Conservation (phyloP, 2,329 filamentous ascomycete species). For the Cercospora brassicicola region DNA sequence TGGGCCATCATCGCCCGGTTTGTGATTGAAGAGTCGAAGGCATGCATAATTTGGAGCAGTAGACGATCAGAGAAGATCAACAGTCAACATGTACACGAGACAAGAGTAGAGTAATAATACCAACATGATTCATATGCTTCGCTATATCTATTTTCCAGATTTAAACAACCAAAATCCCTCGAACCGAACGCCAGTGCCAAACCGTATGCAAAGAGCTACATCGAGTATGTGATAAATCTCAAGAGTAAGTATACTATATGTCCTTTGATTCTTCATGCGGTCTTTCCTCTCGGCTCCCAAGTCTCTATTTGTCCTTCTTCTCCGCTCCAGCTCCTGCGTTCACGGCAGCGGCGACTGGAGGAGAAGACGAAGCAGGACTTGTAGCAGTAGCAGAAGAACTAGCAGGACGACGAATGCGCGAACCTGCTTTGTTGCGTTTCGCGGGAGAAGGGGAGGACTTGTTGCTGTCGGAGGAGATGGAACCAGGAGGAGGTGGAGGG, state of each 20-base stretch:
- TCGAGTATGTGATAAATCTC: neutral
- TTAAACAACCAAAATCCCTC: neutral
- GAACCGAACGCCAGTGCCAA: neutral
- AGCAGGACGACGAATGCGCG: constrained; percentile 23
- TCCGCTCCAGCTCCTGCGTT: neutral
- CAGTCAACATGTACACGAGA: neutral
- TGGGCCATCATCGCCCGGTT: neutral
- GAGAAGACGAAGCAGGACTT: neutral
- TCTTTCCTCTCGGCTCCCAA: neutral
- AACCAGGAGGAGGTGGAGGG: neutral
- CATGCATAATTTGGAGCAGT: neutral
- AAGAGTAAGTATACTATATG: neutral
- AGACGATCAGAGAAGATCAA: neutral
- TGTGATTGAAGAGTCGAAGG: neutral
- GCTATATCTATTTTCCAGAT: neutral
- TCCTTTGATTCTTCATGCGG: neutral
- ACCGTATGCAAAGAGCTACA: neutral
- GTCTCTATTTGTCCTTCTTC: neutral
- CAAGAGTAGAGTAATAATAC: neutral
- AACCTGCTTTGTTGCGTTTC: constrained; percentile 22
- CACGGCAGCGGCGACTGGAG: neutral
- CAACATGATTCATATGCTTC: neutral
- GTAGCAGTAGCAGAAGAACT: neutral
- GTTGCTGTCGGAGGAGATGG: neutral
- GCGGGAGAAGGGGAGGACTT: neutral